These are phyloP conservation scores for Nicotiana tomentosiformis DNA, from an alignment of 257 asterid genomes.

Conservation along the genomic window DNA sequence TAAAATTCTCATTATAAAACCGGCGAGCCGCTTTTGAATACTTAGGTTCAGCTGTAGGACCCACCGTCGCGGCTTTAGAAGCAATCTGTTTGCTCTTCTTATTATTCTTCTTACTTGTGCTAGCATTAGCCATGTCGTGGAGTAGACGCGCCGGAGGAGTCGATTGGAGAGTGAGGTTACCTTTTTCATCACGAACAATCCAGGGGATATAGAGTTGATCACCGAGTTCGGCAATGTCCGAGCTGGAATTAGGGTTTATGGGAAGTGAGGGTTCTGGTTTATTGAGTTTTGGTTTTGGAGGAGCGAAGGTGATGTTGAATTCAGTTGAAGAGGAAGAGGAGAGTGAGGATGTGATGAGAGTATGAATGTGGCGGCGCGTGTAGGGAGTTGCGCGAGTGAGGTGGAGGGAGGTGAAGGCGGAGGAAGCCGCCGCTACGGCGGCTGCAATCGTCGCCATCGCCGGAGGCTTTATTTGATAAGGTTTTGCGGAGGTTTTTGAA, in stretches of 20 bases:
- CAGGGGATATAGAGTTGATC: slow-evolving; percentile 60
- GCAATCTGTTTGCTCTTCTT: slow-evolving; percentile 23
- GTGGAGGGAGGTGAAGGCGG: slow-evolving; percentile 50
- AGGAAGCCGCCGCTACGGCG: slow-evolving; percentile 38
- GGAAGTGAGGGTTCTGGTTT: slow-evolving; percentile 14
- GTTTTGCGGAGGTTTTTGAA: neutral
- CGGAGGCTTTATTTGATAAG: slow-evolving; percentile 12
- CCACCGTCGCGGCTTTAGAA: slow-evolving; percentile 23
- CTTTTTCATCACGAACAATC: slow-evolving; percentile 64
- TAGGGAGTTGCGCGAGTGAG: slow-evolving; percentile 19
- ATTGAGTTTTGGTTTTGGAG: slow-evolving; percentile 39
- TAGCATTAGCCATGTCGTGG: slow-evolving; percentile 44
- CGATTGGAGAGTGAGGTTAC: slow-evolving; percentile 42
- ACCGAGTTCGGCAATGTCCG: slow-evolving; percentile 25
- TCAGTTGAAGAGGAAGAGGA: slow-evolving; percentile 49
- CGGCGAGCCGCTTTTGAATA: slow-evolving; percentile 96
- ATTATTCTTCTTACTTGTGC: slow-evolving; percentile 54
- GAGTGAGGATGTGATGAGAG: slow-evolving; percentile 36
- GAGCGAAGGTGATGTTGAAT: slow-evolving; percentile 68
- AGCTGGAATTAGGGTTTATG: slow-evolving; percentile 15
- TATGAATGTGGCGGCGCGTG: slow-evolving; percentile 48
- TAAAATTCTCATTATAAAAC: slow-evolving; percentile 77
- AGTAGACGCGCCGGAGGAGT: slow-evolving; percentile 54
- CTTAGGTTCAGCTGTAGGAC: slow-evolving; percentile 47
- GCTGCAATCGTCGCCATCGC: slow-evolving; percentile 70